Percentiles rank a stretch among this genome's conserved stretches.
phyloP scores from a whole-genome alignment of 225 moss, liverwort and hornwort species.

The Straminergon stramineum region DNA sequence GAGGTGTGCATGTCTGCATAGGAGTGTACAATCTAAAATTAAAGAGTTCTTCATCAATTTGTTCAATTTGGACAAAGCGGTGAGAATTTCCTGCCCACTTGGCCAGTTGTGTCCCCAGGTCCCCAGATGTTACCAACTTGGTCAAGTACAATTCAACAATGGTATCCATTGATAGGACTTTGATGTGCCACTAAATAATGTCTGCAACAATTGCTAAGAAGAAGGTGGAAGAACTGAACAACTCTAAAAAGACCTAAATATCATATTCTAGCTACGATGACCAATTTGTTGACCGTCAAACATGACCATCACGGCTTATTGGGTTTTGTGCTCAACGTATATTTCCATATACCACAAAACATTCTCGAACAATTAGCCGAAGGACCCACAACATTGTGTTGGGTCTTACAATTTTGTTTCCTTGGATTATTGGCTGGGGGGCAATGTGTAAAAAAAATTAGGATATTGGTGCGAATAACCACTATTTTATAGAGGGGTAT shows the following conservation, averaged over 20 bases:
- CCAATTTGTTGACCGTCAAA: not conserved
- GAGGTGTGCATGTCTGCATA: not conserved
- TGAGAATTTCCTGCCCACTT: not conserved
- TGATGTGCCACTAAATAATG: not conserved
- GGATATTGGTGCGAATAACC: too few species aligned
- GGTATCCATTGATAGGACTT: not conserved
- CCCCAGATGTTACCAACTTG: not conserved
- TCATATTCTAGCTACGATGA: not conserved
- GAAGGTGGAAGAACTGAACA: too few species aligned
- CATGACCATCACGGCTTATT: too few species aligned
- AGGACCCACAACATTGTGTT: rapidly evolving
- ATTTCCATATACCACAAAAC: not conserved
- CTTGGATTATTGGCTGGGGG: too few species aligned
- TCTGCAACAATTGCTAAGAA: not conserved
- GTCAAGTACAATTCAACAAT: not conserved
- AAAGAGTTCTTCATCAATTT: not conserved
- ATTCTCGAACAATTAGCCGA: rapidly evolving
- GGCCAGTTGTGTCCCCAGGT: not conserved
- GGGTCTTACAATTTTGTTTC: too few species aligned
- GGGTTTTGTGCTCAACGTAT: not conserved
- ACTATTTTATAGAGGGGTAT: too few species aligned
- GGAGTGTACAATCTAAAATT: too few species aligned
- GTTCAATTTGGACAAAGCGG: not conserved
- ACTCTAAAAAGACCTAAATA: not conserved
- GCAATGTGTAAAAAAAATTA: too few species aligned